Evolutionary conservation across 2,329 filamentous ascomycete genomes (phyloP).

Genomic region (Cladophialophora psammophila): DNA sequence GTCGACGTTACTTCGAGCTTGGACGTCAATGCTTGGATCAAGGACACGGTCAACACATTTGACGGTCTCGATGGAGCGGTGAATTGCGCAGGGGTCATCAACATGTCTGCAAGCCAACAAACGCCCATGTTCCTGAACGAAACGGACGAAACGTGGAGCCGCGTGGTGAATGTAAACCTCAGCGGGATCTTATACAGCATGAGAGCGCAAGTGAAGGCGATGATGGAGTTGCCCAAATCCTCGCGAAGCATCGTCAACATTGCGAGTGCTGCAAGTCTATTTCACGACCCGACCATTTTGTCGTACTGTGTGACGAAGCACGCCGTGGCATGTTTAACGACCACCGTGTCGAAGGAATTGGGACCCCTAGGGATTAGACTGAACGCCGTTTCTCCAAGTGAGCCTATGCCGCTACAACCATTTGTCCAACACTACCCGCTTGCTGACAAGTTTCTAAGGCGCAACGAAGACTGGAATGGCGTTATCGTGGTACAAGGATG

Average conservation of each 20-base stretch:
- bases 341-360: constrained; percentile 48
- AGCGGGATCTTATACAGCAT: constrained; percentile 60
- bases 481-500: constrained; percentile 24
- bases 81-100: constrained; percentile 35
- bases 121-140: constrained; percentile 44
- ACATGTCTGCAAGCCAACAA: constrained; percentile 41
- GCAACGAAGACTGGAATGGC: constrained; percentile 28
- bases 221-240: constrained; percentile 39
- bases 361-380: constrained; percentile 48
- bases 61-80: constrained; percentile 27
- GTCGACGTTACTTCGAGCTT: constrained; percentile 27
- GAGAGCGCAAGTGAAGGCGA: constrained; percentile 56
- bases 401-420: background rate
- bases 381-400: constrained; percentile 51
- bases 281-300: constrained; percentile 28
- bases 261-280: constrained; percentile 24
- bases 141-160: constrained; percentile 52
- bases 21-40: constrained; percentile 27
- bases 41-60: constrained; percentile 28
- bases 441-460: constrained; percentile 14
- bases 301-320: constrained; percentile 29
- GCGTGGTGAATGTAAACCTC: constrained; percentile 54
- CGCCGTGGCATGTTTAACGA: constrained; percentile 43
- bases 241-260: constrained; percentile 31
- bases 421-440: background rate